Evolutionary conservation across 1,284 basidiomycete species (phyloP).

Genomic region (Malassezia vespertilionis): DNA sequence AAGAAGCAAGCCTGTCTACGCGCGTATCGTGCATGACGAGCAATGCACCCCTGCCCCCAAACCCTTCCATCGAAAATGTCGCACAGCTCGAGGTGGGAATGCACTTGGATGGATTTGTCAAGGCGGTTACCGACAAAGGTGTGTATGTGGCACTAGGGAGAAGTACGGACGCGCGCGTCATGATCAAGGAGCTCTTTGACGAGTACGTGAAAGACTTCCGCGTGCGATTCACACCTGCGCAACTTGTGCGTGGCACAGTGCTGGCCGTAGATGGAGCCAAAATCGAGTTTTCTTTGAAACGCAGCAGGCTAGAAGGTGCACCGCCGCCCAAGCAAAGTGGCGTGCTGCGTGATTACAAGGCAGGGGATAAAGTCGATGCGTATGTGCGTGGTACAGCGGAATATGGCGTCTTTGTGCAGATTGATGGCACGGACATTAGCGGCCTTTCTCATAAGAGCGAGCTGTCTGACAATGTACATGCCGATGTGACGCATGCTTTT

Average conservation of each 20-base stretch:
- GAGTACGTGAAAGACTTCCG: slow-evolving; percentile 92
- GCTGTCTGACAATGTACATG: slow-evolving; percentile 21
- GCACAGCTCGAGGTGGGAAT: slow-evolving; percentile 61
- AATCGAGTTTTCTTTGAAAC: slow-evolving; percentile 72
- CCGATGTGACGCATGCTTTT: slow-evolving; percentile 68
- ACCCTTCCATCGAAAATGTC: slow-evolving; percentile 61
- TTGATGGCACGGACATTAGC: slow-evolving; percentile 67
- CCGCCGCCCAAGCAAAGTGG: neutral
- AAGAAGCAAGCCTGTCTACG: slow-evolving; percentile 60
- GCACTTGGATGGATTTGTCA: slow-evolving; percentile 71
- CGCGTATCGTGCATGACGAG: slow-evolving; percentile 58
- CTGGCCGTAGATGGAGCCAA: slow-evolving; percentile 60
- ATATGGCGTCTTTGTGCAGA: slow-evolving; percentile 83
- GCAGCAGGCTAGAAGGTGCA: slow-evolving; percentile 7
- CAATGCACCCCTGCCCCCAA: slow-evolving; percentile 49
- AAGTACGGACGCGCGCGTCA: slow-evolving; percentile 73
- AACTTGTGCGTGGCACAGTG: slow-evolving; percentile 76
- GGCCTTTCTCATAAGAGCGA: slow-evolving; percentile 77
- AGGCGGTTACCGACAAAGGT: slow-evolving; percentile 67
- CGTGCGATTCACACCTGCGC: slow-evolving; percentile 63
- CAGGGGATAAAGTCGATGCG: slow-evolving; percentile 48
- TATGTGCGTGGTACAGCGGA: slow-evolving; percentile 56
- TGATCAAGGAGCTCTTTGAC: slow-evolving; percentile 69
- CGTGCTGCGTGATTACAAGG: slow-evolving; percentile 25
- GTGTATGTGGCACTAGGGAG: slow-evolving; percentile 80